Percentiles rank a stretch among this genome's conserved stretches.
Conservation (phyloP, 257 asterid genomes). For the Primulina huaijiensis region DNA sequence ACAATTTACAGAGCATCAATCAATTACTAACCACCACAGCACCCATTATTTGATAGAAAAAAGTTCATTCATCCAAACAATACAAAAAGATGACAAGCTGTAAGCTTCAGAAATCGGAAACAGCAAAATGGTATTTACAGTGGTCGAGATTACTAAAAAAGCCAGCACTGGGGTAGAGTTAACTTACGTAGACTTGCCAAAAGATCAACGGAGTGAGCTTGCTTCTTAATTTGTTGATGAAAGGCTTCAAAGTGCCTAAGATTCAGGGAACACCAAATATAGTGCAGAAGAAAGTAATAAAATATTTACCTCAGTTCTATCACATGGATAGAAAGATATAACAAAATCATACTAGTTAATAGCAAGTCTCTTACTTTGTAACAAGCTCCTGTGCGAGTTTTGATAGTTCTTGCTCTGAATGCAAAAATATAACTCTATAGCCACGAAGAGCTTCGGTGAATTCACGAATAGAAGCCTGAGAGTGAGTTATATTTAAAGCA, state of each 20-base stretch:
- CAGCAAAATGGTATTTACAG: background rate
- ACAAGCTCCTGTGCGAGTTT: constrained; percentile 77
- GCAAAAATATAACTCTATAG: constrained; percentile 79
- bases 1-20: background rate
- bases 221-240: constrained; percentile 59
- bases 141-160: constrained; percentile 14
- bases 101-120: constrained; percentile 1
- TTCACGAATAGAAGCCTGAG: constrained; percentile 85
- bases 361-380: constrained; percentile 48
- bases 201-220: constrained; percentile 56
- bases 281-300: constrained; percentile 13
- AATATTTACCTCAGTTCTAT: background rate
- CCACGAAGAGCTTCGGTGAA: constrained; percentile 95
- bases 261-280: constrained; percentile 22
- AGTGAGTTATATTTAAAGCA: constrained; percentile 19
- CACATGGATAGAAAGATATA: constrained; percentile 18
- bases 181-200: constrained; percentile 71
- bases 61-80: constrained; percentile 11
- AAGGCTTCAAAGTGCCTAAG: constrained; percentile 83
- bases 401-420: constrained; percentile 82
- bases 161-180: constrained; percentile 26
- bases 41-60: constrained; percentile 19
- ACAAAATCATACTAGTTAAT: constrained; percentile 20
- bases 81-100: constrained; percentile 15
- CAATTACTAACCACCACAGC: constrained; percentile 17